A percentile compares a stretch with the other conserved stretches of the same genome.
These are phyloP conservation scores for Vaccinium vitisidaea DNA, from an alignment of 148 eudicot genomes.

Conservation along the genomic window DNA sequence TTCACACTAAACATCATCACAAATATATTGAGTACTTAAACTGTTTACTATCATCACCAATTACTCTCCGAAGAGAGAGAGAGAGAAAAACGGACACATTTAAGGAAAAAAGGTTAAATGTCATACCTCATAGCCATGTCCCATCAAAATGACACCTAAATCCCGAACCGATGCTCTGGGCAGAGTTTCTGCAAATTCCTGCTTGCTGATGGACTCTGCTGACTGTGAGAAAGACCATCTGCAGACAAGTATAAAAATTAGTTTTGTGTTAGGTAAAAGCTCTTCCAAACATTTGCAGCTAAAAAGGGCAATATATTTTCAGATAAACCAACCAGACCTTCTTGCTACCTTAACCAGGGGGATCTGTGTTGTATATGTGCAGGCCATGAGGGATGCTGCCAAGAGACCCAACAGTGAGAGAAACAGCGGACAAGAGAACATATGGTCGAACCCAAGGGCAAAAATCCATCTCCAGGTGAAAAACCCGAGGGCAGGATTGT, in stretches of 20 bases:
- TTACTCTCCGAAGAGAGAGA: background rate
- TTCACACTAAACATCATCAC: background rate
- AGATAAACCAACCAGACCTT: conserved; percentile 52
- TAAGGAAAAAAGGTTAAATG: background rate
- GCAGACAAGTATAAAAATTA: conserved; percentile 16
- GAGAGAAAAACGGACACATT: background rate
- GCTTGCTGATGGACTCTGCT: conserved; percentile 70
- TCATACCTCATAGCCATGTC: conserved; percentile 88
- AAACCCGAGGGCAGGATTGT: conserved; percentile 81
- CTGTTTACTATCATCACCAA: background rate
- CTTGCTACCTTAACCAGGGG: conserved; percentile 95
- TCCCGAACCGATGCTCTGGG: conserved; percentile 81
- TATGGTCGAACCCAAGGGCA: conserved; percentile 83
- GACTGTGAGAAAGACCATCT: conserved; percentile 85
- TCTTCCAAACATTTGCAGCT: conserved; percentile 3
- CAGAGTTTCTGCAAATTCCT: conserved; percentile 71
- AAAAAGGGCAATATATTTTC: conserved; percentile 6
- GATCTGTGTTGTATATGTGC: conserved; percentile 95
- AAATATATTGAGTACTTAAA: background rate
- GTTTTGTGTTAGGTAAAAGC: background rate
- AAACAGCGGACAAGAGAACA: conserved; percentile 92
- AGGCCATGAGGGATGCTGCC: conserved; percentile 92
- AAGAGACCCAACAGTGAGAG: conserved; percentile 62
- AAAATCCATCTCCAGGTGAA: conserved; percentile 91
- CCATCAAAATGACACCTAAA: conserved; percentile 88